These are phyloP conservation scores for Tricholoma flavovirens DNA, from an alignment of 768 basidiomycete genomes.

Conservation along the genomic window DNA sequence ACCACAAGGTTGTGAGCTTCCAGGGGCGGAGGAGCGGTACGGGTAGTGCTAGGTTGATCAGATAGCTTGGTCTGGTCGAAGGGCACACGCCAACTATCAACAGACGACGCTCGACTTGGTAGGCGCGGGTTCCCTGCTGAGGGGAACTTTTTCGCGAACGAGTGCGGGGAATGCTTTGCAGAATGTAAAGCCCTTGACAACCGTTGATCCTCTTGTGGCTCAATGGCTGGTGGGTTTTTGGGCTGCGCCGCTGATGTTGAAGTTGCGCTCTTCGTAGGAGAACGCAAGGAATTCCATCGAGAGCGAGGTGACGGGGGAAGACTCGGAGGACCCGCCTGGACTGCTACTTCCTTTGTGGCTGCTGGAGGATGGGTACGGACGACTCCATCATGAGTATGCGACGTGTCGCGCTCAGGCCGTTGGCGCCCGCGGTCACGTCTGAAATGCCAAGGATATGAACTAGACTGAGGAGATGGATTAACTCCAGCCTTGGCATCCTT, in stretches of 20 bases:
- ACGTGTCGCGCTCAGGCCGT: background rate
- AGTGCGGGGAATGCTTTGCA: background rate
- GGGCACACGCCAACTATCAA: background rate
- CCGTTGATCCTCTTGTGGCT: background rate
- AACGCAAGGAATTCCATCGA: background rate
- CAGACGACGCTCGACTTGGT: background rate
- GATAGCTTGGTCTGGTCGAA: background rate
- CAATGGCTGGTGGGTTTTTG: background rate
- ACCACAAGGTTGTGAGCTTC: background rate
- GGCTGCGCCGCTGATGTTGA: background rate
- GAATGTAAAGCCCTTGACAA: background rate
- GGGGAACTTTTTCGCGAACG: background rate
- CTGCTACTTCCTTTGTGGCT: background rate
- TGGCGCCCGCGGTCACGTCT: background rate
- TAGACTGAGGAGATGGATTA: background rate
- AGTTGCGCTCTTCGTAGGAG: background rate
- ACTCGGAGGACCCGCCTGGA: background rate
- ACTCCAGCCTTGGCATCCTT: background rate
- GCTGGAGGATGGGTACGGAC: background rate
- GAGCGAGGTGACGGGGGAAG: background rate
- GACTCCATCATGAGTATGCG: background rate
- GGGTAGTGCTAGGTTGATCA: background rate
- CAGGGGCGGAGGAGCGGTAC: background rate
- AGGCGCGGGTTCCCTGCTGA: background rate
- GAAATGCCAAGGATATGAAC: background rate